phyloP scores from a whole-genome alignment of 2,329 filamentous ascomycete genomes.

The Penicillium oxalicum region DNA sequence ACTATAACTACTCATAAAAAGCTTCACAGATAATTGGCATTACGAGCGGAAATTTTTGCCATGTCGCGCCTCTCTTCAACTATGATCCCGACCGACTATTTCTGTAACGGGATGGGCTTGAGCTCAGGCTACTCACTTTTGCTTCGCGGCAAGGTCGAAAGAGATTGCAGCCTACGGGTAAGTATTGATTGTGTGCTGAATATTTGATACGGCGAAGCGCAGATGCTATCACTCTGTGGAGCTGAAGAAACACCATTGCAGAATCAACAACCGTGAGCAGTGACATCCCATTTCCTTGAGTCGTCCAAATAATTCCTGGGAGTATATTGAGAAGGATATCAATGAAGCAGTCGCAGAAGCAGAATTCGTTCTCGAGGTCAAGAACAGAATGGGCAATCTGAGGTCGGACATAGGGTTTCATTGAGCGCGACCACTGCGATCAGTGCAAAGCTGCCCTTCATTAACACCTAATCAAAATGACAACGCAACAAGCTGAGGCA shows the following conservation, averaged over 20 bases:
- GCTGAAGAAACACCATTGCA: background rate
- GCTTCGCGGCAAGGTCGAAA: too few relatives aligned
- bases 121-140: too few relatives aligned
- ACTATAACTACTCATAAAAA: too few relatives aligned
- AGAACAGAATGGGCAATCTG: background rate
- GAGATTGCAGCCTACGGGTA: background rate
- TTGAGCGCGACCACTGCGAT: background rate
- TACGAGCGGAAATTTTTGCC: too few relatives aligned
- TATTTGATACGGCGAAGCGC: slow-evolving; percentile 1
- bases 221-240: background rate
- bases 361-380: background rate
- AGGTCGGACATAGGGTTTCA: background rate
- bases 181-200: background rate
- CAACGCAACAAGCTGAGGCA: too few relatives aligned
- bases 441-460: too few relatives aligned
- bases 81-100: too few relatives aligned
- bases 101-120: too few relatives aligned
- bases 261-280: background rate
- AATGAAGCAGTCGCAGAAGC: background rate
- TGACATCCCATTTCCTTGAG: background rate
- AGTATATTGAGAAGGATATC: background rate
- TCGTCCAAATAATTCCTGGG: background rate
- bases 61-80: too few relatives aligned
- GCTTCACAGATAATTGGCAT: too few relatives aligned
- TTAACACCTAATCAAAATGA: too few relatives aligned